Conservation (phyloP, 805 yeast genomes). For the Citeromyces matritensis region DNA sequence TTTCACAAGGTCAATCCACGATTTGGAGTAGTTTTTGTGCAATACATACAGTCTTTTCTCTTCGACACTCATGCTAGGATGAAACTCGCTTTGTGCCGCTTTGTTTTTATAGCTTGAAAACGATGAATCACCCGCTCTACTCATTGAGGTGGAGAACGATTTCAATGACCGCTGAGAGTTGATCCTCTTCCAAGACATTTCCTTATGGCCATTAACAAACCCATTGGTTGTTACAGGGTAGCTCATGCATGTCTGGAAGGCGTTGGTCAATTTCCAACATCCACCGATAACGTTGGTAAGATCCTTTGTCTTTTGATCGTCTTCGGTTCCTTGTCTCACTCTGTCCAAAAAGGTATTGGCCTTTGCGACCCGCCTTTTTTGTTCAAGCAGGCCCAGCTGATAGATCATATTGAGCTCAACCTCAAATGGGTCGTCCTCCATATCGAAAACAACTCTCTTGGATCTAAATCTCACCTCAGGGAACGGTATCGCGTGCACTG, state of each 20-base stretch:
- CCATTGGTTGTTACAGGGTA: background rate
- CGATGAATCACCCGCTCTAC: background rate
- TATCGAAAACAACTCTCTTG: conserved; percentile 23
- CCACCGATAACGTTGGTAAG: background rate
- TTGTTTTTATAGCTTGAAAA: background rate
- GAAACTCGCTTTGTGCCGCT: background rate
- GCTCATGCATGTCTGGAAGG: background rate
- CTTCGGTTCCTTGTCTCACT: background rate
- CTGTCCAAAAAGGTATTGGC: conserved; percentile 6
- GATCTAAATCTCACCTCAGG: conserved; percentile 28
- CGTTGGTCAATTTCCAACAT: background rate
- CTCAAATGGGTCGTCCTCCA: conserved; percentile 58
- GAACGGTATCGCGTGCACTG: conserved; percentile 13
- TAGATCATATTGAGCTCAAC: conserved; percentile 39
- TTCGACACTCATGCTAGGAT: background rate
- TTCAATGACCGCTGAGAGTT: background rate
- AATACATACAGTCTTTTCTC: conserved; percentile 5
- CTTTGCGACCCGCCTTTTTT: conserved; percentile 30
- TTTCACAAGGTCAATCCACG: conserved; percentile 58
- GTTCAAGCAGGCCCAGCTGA: conserved; percentile 45
- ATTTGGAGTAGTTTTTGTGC: conserved; percentile 20
- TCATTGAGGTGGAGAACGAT: background rate
- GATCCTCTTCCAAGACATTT: background rate
- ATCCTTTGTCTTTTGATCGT: conserved; percentile 2
- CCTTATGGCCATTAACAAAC: background rate